phyloP scores from a whole-genome alignment of 2,329 filamentous ascomycete genomes.

The Cladosporium austrohemisphaericum region DNA sequence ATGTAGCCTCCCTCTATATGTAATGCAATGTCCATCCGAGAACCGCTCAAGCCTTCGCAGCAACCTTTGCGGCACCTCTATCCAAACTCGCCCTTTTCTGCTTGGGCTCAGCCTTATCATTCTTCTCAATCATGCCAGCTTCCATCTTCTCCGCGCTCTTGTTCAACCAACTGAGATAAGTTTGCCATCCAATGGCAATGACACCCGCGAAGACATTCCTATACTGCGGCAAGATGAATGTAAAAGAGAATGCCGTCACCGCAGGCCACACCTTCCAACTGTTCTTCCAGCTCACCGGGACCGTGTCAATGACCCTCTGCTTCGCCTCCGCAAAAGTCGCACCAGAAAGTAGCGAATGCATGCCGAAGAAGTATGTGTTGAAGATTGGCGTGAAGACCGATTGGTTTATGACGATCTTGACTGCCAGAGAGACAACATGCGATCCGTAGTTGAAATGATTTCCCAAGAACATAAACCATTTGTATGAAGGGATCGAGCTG shows the following conservation, averaged over 20 bases:
- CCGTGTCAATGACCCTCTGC: slow-evolving; percentile 69
- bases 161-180: slow-evolving; percentile 80
- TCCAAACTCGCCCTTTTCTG: slow-evolving; percentile 9
- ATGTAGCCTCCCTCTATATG: not conserved
- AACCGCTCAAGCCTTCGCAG: slow-evolving; percentile 10
- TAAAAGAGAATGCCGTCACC: slow-evolving; percentile 81
- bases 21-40: not conserved
- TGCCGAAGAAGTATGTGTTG: slow-evolving; percentile 52
- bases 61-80: slow-evolving; percentile 7
- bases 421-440: slow-evolving; percentile 63
- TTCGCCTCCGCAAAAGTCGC: slow-evolving; percentile 61
- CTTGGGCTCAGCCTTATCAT: slow-evolving; percentile 1
- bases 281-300: slow-evolving; percentile 73
- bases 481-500: slow-evolving; percentile 72
- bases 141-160: slow-evolving; percentile 57
- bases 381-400: slow-evolving; percentile 68
- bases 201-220: slow-evolving; percentile 71
- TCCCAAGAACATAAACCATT: slow-evolving; percentile 79
- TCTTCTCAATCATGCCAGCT: slow-evolving; percentile 16
- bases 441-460: slow-evolving; percentile 80
- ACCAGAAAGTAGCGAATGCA: slow-evolving; percentile 52
- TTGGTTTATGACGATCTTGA: slow-evolving; percentile 80
- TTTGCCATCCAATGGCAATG: slow-evolving; percentile 87
- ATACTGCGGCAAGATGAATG: slow-evolving; percentile 76
- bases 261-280: slow-evolving; percentile 84